Evolutionary conservation across 176 grass and related monocot species (phyloP).

Genomic region (Cenchrus purpureus): DNA sequence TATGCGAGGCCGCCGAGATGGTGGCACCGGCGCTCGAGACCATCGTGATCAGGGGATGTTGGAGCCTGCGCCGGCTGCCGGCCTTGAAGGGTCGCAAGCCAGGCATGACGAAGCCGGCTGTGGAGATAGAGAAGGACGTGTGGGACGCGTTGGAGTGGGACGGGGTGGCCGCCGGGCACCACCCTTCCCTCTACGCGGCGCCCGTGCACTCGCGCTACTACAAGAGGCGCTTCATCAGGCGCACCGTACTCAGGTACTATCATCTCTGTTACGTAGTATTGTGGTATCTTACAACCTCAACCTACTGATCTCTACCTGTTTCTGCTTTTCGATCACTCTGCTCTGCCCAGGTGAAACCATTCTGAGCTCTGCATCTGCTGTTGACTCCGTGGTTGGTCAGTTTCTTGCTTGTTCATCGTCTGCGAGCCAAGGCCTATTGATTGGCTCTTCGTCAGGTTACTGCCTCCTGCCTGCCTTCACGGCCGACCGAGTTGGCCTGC

Average conservation of each 20-base stretch:
- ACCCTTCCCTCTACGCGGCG: background rate
- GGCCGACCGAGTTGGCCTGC: too few species aligned
- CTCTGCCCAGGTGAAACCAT: too few species aligned
- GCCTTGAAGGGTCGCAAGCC: background rate
- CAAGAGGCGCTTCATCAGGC: background rate
- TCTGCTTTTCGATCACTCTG: too few species aligned
- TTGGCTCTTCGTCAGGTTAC: background rate
- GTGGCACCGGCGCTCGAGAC: background rate
- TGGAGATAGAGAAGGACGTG: slow-evolving; percentile 9
- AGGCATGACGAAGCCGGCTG: background rate
- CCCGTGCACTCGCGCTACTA: slow-evolving; percentile 23
- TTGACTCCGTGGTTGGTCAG: too few species aligned
- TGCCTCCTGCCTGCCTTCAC: background rate
- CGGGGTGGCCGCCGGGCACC: background rate
- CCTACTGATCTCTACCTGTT: too few species aligned
- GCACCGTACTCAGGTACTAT: slow-evolving; percentile 20
- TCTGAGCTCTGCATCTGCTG: too few species aligned
- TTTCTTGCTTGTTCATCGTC: too few species aligned
- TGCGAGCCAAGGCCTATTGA: too few species aligned
- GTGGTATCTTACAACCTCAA: too few species aligned
- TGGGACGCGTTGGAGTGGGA: slow-evolving; percentile 33
- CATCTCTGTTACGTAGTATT: too few species aligned
- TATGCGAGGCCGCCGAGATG: too few species aligned
- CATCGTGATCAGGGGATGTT: slow-evolving; percentile 25
- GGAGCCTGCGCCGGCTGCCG: slow-evolving; percentile 11